Evolutionary conservation across 495 filamentous ascomycete species (phyloP).

Genomic region (Penicillium psychrofluorescens): DNA sequence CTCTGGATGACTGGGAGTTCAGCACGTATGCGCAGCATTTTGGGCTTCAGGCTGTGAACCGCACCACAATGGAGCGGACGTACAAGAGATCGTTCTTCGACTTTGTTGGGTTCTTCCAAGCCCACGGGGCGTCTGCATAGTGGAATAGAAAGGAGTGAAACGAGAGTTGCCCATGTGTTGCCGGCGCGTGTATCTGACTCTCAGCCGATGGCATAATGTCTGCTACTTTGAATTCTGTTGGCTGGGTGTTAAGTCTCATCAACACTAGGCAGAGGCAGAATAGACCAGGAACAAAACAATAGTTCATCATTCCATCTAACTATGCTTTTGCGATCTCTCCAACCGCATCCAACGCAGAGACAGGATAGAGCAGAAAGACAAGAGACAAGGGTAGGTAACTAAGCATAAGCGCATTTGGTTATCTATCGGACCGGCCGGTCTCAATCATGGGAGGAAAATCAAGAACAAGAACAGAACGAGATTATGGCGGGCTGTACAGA

Average conservation of each 20-base stretch:
- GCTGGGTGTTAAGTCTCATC: too few relatives aligned
- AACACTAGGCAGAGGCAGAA: too few relatives aligned
- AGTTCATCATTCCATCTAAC: neutral
- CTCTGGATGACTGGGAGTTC: neutral
- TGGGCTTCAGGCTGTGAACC: neutral
- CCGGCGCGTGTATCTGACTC: too few relatives aligned
- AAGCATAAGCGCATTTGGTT: conserved; percentile 12
- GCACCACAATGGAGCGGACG: neutral
- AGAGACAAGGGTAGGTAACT: neutral
- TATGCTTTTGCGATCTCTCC: too few relatives aligned
- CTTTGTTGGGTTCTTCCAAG: conserved; percentile 2
- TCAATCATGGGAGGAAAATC: conserved; percentile 7
- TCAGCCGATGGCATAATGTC: too few relatives aligned
- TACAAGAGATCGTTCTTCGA: neutral
- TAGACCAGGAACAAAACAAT: too few relatives aligned
- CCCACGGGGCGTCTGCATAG: neutral
- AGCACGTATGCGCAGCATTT: neutral
- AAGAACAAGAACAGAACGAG: neutral
- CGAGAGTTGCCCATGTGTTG: too few relatives aligned
- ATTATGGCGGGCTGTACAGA: neutral
- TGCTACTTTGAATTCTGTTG: too few relatives aligned
- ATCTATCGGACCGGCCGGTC: conserved; percentile 30
- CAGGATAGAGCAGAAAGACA: neutral
- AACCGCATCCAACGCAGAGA: too few relatives aligned
- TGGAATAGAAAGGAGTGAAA: too few relatives aligned